Percentiles rank a stretch among this genome's conserved stretches.
Conservation (phyloP, 495 filamentous ascomycete species). For the Talaromyces stipitatus region DNA sequence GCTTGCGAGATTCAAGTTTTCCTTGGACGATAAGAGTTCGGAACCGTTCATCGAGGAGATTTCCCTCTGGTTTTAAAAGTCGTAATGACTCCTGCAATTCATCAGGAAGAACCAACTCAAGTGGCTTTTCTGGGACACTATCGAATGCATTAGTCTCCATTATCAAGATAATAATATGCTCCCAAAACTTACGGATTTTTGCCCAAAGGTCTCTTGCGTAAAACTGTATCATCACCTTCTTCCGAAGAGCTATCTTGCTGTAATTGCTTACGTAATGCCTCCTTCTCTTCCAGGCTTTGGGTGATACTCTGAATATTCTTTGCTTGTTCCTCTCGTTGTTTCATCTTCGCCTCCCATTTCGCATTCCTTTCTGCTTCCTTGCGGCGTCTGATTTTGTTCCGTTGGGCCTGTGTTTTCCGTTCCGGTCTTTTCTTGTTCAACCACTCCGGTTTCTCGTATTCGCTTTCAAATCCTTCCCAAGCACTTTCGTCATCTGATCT, state of each 20-base stretch:
- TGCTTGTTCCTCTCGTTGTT: constrained; percentile 58
- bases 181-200: constrained; percentile 49
- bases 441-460: constrained; percentile 53
- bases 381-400: constrained; percentile 77
- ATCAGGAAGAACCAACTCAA: constrained; percentile 87
- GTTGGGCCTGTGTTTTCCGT: constrained; percentile 76
- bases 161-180: neutral
- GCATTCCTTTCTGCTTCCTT: constrained; percentile 75
- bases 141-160: constrained; percentile 16
- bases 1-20: constrained; percentile 75
- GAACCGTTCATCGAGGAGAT: constrained; percentile 85
- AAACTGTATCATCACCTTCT: constrained; percentile 43
- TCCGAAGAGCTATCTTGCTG: constrained; percentile 45
- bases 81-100: constrained; percentile 89
- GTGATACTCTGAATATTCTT: constrained; percentile 59
- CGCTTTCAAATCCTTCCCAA: constrained; percentile 79
- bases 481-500: constrained; percentile 78
- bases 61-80: constrained; percentile 86
- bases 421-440: constrained; percentile 63
- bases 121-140: constrained; percentile 65
- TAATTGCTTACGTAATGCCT: constrained; percentile 34
- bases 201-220: constrained; percentile 64
- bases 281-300: constrained; percentile 52
- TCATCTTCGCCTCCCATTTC: constrained; percentile 63
- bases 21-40: constrained; percentile 80